These are phyloP conservation scores for Penicillium psychrosexuale DNA, from an alignment of 2,329 filamentous ascomycete genomes.

Conservation along the genomic window DNA sequence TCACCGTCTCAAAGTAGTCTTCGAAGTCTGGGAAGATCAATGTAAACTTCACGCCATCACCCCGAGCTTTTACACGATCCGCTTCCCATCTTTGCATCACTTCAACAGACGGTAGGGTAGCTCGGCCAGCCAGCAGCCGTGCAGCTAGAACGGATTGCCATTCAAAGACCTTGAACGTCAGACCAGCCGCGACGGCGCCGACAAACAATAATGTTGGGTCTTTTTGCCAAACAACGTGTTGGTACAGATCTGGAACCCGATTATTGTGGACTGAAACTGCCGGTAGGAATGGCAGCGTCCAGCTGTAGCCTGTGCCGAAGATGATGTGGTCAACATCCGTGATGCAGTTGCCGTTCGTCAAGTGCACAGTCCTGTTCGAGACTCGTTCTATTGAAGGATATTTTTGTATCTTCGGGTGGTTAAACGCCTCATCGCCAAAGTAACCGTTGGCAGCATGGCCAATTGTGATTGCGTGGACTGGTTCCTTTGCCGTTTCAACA, in stretches of 20 bases:
- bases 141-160: neutral
- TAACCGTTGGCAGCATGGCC: neutral
- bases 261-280: neutral
- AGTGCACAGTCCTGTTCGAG: neutral
- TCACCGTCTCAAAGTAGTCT: neutral
- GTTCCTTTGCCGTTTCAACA: neutral
- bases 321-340: neutral
- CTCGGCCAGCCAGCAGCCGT: neutral
- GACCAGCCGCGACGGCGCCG: neutral
- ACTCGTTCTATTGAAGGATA: neutral
- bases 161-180: constrained; percentile 1
- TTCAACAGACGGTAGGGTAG: neutral
- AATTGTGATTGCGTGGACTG: neutral
- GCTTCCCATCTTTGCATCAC: neutral
- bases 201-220: neutral
- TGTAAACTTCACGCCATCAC: neutral
- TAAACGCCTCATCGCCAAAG: neutral
- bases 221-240: constrained; percentile 1
- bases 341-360: neutral
- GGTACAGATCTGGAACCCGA: neutral
- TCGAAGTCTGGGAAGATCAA: neutral
- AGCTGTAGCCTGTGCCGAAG: constrained; percentile 1
- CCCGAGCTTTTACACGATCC: neutral
- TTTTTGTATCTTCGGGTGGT: neutral
- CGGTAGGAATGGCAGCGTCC: neutral